phyloP scores from a whole-genome alignment of 2,329 filamentous ascomycete genomes.

The Fusarium pseudonygamai region DNA sequence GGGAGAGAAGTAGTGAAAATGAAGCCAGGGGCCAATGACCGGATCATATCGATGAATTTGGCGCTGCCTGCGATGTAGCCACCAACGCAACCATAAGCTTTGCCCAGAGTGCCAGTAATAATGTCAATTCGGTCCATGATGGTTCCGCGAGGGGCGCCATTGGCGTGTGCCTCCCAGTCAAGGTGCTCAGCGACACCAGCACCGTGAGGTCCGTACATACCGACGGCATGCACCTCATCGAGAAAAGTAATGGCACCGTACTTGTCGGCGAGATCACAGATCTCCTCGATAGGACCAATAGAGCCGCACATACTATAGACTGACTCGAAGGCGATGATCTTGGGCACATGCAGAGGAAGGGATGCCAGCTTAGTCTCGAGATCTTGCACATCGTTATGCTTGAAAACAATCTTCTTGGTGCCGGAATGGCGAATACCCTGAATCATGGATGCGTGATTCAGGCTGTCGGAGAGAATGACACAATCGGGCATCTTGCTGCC shows the following conservation, averaged over 20 bases:
- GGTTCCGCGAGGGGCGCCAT: constrained; percentile 79
- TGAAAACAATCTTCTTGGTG: constrained; percentile 97
- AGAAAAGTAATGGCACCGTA: constrained; percentile 98
- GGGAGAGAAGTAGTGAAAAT: constrained; percentile 99
- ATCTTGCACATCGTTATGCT: constrained; percentile 95
- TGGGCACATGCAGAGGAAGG: constrained; percentile 84
- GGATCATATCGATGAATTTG: constrained; percentile 89
- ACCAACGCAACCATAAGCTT: constrained; percentile 97
- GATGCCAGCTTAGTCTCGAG: constrained; percentile 92
- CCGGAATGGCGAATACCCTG: constrained; percentile 98
- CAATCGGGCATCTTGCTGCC: constrained; percentile 96
- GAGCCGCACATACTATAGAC: constrained; percentile 99
- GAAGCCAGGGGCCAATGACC: constrained; percentile 94
- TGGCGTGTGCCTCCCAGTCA: constrained; percentile 86
- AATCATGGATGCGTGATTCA: constrained; percentile 99
- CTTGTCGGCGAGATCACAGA: constrained; percentile 96
- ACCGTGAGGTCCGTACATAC: constrained; percentile 97
- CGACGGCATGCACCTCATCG: constrained; percentile 98
- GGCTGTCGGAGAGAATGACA: constrained; percentile 95
- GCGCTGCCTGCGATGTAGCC: constrained; percentile 94
- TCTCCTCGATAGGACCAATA: constrained; percentile 93
- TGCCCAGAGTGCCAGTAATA: constrained; percentile 95
- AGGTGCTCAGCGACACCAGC: constrained; percentile 97
- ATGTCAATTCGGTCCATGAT: constrained; percentile 97
- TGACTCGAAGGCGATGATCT: constrained; percentile 98